phyloP scores from a whole-genome alignment of 2,329 filamentous ascomycete species.

The Aureobasidium pullulans region DNA sequence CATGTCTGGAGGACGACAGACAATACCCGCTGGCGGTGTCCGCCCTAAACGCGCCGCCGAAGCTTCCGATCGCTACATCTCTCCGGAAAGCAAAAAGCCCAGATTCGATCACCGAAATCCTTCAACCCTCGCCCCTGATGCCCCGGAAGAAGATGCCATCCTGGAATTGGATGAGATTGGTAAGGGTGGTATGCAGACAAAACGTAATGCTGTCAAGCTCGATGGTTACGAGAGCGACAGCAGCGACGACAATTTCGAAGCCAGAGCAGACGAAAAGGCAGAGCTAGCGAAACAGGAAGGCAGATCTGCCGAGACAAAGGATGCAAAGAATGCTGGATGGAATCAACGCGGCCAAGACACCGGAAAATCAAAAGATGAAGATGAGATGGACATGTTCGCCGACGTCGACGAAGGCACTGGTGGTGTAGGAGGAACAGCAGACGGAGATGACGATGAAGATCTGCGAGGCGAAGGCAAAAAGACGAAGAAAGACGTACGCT shows the following conservation, averaged over 20 bases:
- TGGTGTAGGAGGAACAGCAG: constrained; percentile 21
- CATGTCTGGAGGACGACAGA: constrained; percentile 43
- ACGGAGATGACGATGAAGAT: constrained; percentile 49
- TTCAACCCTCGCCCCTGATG: constrained; percentile 79
- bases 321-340: constrained; percentile 29
- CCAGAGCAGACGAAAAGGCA: constrained; percentile 56
- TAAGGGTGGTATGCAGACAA: constrained; percentile 61
- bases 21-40: not conserved
- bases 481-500: constrained; percentile 56
- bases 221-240: constrained; percentile 93
- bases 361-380: constrained; percentile 50
- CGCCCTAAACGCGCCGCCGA: constrained; percentile 66
- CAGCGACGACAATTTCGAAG: constrained; percentile 84
- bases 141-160: constrained; percentile 64
- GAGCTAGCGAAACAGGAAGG: constrained; percentile 36
- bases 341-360: constrained; percentile 27
- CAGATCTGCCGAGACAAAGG: not conserved
- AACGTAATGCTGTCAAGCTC: constrained; percentile 89
- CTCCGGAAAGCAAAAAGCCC: constrained; percentile 66
- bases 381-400: constrained; percentile 78
- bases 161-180: constrained; percentile 92
- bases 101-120: constrained; percentile 95
- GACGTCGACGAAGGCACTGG: constrained; percentile 54
- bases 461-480: constrained; percentile 48
- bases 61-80: constrained; percentile 68